These are phyloP conservation scores for Microcyclospora pomicola DNA, from an alignment of 2,329 filamentous ascomycete species.

Conservation along the genomic window DNA sequence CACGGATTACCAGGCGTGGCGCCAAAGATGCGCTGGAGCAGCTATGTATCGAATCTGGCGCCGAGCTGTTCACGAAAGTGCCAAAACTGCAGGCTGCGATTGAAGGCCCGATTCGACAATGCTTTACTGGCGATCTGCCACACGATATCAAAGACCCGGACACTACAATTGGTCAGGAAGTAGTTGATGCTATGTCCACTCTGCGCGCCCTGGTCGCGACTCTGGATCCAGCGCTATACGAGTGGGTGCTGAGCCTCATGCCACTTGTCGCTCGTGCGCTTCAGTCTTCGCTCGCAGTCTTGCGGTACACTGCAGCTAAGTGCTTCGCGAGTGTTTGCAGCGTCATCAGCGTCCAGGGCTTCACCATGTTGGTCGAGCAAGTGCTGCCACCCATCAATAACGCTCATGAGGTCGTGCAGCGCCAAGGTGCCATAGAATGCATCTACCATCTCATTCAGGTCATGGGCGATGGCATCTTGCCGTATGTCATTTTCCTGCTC, in stretches of 20 bases:
- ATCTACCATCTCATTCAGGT: slow-evolving; percentile 96
- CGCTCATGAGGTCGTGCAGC: slow-evolving; percentile 70
- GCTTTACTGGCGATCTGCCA: slow-evolving; percentile 58
- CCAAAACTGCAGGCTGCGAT: slow-evolving; percentile 72
- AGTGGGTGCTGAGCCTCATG: slow-evolving; percentile 70
- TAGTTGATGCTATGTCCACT: slow-evolving; percentile 86
- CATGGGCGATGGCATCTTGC: slow-evolving; percentile 91
- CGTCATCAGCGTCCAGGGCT: slow-evolving; percentile 84
- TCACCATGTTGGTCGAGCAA: slow-evolving; percentile 89
- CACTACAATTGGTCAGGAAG: slow-evolving; percentile 69
- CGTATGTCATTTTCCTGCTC: slow-evolving; percentile 97
- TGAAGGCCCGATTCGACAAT: slow-evolving; percentile 61
- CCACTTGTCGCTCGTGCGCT: slow-evolving; percentile 78
- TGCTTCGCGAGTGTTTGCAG: slow-evolving; percentile 96
- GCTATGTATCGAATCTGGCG: slow-evolving; percentile 64
- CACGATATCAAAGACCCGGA: slow-evolving; percentile 59
- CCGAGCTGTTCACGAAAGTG: slow-evolving; percentile 63
- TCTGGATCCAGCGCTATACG: slow-evolving; percentile 58
- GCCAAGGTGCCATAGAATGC: slow-evolving; percentile 87
- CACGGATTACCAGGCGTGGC: slow-evolving; percentile 78
- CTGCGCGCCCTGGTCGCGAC: slow-evolving; percentile 89
- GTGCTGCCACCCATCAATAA: slow-evolving; percentile 88
- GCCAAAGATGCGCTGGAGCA: slow-evolving; percentile 91
- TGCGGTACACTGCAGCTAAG: slow-evolving; percentile 93
- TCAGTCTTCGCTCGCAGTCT: slow-evolving; percentile 76